Conservation (phyloP, 371 early-diverging fungal species). For the Mucor circinelloides region DNA sequence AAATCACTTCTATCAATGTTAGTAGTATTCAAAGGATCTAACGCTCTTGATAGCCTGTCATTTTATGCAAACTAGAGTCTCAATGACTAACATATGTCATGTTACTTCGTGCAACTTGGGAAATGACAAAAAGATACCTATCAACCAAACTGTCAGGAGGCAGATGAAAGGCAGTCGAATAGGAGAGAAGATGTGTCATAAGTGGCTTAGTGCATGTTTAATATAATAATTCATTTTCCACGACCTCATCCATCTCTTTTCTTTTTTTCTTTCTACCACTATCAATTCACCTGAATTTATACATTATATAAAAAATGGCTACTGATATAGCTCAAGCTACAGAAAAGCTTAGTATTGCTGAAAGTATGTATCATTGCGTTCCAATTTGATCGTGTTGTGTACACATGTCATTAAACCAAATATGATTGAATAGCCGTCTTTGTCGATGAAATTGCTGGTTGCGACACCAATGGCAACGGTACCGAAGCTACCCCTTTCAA, state of each 20-base stretch:
- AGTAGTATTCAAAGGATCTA: neutral
- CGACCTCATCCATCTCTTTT: neutral
- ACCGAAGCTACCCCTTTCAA: constrained; percentile 67
- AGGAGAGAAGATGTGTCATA: neutral
- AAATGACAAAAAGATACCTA: neutral
- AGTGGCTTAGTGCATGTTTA: neutral
- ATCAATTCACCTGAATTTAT: neutral
- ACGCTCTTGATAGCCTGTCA: neutral
- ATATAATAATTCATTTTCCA: neutral
- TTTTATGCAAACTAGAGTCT: neutral
- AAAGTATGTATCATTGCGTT: constrained; percentile 18
- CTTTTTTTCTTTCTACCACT: neutral
- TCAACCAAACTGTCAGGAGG: neutral
- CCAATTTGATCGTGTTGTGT: neutral
- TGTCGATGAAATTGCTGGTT: constrained; percentile 75
- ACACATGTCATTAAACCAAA: neutral
- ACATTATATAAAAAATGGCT: constrained; percentile 21
- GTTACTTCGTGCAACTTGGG: neutral
- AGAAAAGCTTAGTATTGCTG: constrained; percentile 29
- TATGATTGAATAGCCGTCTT: constrained; percentile 39
- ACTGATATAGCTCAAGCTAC: constrained; percentile 28
- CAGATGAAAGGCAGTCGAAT: neutral
- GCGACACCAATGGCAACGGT: constrained; percentile 73
- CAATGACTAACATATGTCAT: neutral
- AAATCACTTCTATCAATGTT: neutral